Percentiles rank a stretch among this genome's conserved stretches.
These are phyloP conservation scores for Canariomyces notabilis DNA, from an alignment of 2,329 filamentous ascomycete species.

Conservation along the genomic window DNA sequence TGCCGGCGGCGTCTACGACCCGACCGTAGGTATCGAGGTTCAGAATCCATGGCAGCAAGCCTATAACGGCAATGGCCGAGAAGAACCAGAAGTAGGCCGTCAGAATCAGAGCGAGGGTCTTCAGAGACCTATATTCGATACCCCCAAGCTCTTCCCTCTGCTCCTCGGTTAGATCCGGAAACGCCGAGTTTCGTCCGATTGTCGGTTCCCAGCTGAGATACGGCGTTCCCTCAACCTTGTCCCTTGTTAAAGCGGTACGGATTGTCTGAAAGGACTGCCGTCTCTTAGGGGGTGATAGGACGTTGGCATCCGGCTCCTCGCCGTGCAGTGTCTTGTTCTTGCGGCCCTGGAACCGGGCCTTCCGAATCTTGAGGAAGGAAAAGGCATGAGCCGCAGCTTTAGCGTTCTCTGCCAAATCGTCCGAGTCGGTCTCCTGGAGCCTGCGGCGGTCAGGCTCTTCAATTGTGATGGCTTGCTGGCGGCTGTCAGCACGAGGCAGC, in stretches of 20 bases:
- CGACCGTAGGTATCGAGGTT: constrained; percentile 55
- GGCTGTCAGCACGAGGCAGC: constrained; percentile 17
- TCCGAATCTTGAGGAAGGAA: constrained; percentile 25
- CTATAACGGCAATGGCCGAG: constrained; percentile 68
- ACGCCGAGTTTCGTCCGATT: constrained; percentile 86
- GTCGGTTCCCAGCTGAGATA: constrained; percentile 95
- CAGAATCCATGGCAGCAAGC: constrained; percentile 76
- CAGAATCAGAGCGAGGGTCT: constrained; percentile 75
- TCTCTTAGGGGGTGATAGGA: constrained; percentile 13
- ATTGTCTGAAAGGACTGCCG: constrained; percentile 56
- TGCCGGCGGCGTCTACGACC: constrained; percentile 56
- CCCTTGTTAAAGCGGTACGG: constrained; percentile 50
- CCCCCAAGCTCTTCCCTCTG: constrained; percentile 93
- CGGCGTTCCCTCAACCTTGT: constrained; percentile 59
- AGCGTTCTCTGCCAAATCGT: constrained; percentile 41
- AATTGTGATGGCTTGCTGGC: constrained; percentile 58
- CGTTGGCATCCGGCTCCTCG: constrained; percentile 26
- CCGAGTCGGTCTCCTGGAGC: constrained; percentile 33
- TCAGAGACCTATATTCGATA: constrained; percentile 90
- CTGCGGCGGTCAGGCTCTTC: constrained; percentile 53
- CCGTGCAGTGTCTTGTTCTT: constrained; percentile 36
- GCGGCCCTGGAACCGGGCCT: constrained; percentile 27
- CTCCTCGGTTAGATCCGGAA: constrained; percentile 80
- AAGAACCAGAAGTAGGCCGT: constrained; percentile 79
- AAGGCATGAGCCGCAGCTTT: constrained; percentile 38